Evolutionary conservation across 148 eudicot species (phyloP), one percentile per base, ranked within the genome.

Genomic region (Simmondsia chinensis): DNA sequence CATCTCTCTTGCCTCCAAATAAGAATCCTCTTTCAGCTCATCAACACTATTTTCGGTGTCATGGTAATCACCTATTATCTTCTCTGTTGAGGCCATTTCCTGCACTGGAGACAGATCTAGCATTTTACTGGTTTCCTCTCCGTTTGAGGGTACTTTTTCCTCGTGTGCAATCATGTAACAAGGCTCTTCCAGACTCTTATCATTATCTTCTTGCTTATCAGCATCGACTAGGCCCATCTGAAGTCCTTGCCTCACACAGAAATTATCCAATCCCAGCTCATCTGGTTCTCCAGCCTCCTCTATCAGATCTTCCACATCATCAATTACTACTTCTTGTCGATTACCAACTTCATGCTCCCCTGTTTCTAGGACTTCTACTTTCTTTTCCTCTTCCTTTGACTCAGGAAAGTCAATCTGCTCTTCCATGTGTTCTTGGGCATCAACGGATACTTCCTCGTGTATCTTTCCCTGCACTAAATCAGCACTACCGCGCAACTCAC

Each of bases 231-330:
- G 28, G 43, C 35, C 30, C 14, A 10, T 31, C 19, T 32, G 52
- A 56, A 35, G 20, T 55, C 61, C 70, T 29, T 47, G 36, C 37
- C 33, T 55, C 63, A 44, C 45, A n/a, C 28, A 54, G 25, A 37
- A 33, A 27, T 27, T 65, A 36, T 53, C 54, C 14, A 43, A 11
- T 20, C 11, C 40, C 43, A 47, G 56, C 20, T 7, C 48, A 51
- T 32, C 60, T 30, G 47, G 61, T 38, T 63, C 63, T 57, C 61
- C 55, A 54, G 21, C 31, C 35, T 54, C 52, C 20, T 49, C 58
- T 51, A 45, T 26, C 18, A 20, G 46, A 57, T 50, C 21, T 29
- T 66, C 49, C 38, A 56, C 51, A 41, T 44, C 53, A 43, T 41
- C 13, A 31, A 33, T 27, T 46, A 54, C 29, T 9, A 40, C 52